A percentile compares a stretch with the other conserved stretches of the same genome.
These are phyloP conservation scores for Paecilomyces niveus DNA, from an alignment of 2,329 filamentous ascomycete species.

Conservation along the genomic window DNA sequence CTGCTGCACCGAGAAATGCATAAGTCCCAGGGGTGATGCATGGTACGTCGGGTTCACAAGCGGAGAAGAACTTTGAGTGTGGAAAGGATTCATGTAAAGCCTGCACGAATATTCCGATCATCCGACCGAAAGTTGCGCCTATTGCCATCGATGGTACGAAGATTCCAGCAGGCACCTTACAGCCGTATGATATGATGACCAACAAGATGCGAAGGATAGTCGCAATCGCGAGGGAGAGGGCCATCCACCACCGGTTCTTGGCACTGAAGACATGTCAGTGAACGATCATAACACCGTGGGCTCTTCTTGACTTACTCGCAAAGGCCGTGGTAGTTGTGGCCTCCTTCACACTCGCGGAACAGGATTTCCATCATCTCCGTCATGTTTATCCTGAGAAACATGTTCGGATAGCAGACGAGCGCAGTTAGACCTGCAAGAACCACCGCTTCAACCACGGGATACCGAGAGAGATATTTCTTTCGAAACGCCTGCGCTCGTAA, in stretches of 20 bases:
- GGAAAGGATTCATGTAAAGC: constrained; percentile 80
- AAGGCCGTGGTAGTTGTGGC: constrained; percentile 79
- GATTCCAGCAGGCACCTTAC: constrained; percentile 95
- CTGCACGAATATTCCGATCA: constrained; percentile 91
- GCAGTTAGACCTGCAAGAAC: constrained; percentile 77
- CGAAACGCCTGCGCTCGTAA: constrained; percentile 83
- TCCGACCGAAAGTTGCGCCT: constrained; percentile 86
- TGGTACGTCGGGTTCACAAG: constrained; percentile 82
- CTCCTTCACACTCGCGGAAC: constrained; percentile 86
- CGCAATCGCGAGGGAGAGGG: constrained; percentile 69
- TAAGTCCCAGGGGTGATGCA: constrained; percentile 98
- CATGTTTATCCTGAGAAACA: constrained; percentile 94
- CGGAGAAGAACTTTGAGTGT: constrained; percentile 72
- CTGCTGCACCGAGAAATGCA: constrained; percentile 86
- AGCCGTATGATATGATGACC: constrained; percentile 93
- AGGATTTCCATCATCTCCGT: constrained; percentile 98
- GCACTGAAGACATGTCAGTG: constrained; percentile 29
- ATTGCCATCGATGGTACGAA: constrained; percentile 98
- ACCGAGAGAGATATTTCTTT: constrained; percentile 80
- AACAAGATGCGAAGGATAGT: constrained; percentile 75
- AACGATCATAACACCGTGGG: neutral
- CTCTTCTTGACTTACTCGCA: constrained; percentile 57
- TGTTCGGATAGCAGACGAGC: constrained; percentile 93
- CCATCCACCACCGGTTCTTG: constrained; percentile 67
- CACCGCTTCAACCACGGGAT: constrained; percentile 80